These are phyloP conservation scores for Aspergillus saccharolyticus DNA, from an alignment of 495 filamentous ascomycete species.

Conservation along the genomic window DNA sequence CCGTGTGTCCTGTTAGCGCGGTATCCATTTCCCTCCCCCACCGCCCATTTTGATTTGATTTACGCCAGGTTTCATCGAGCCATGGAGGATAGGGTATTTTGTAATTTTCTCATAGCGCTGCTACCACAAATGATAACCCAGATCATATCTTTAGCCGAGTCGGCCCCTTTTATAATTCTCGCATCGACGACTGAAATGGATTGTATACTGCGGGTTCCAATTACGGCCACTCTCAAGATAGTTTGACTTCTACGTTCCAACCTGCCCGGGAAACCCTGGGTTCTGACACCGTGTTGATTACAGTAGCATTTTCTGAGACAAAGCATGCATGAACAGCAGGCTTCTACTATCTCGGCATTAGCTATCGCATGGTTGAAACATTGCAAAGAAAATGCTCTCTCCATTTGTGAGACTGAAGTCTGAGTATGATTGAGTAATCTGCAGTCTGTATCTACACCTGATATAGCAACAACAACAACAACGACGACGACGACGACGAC, in stretches of 20 bases:
- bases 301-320: not conserved
- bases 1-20: conserved; percentile 2
- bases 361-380: no score
- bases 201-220: no score
- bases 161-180: conserved; percentile 4
- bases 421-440: no score
- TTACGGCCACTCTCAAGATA: not conserved
- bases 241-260: not conserved
- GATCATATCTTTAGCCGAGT: conserved; percentile 7
- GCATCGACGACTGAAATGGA: no score
- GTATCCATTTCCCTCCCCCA: not conserved
- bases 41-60: not conserved
- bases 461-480: no score
- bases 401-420: no score
- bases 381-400: no score
- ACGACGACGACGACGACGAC: no score
- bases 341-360: no score
- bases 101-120: conserved; percentile 32
- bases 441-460: no score
- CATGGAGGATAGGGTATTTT: conserved; percentile 4
- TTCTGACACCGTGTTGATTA: not conserved
- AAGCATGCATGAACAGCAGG: not conserved
- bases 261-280: not conserved
- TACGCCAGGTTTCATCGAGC: not conserved
- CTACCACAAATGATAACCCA: conserved; percentile 37